Evolutionary conservation across 2,329 filamentous ascomycete species (phyloP), one percentile per base, ranked within the genome.

Genomic region (Cryphonectria parasitica): DNA sequence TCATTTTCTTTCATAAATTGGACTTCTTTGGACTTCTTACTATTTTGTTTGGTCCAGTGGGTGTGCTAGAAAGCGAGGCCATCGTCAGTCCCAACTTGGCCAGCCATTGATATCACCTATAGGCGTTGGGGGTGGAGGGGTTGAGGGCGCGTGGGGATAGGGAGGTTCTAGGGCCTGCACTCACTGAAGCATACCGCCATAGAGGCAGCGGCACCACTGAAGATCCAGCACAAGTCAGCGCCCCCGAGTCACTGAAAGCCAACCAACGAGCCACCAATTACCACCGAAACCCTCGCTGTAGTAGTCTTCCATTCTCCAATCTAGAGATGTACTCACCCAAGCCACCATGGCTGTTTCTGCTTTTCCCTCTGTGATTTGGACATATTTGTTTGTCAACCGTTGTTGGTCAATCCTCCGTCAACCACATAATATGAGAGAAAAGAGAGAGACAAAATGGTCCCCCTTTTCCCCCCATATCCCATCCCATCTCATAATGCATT

Each of bases 141-240:
- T 22, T 31, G n/a, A 28, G 36, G 19, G 34, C 36, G 28, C 6
- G 8, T 36, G 36, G 1, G 10, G 43, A 3, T n/a, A 34, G 49
- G 28, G 45, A 8, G 15, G 19, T 22, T 31, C 22, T 6, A 28
- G 52, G n/a, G 54, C 28, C 25, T 8, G 45, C 52, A 78, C 81
- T 75, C 73, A 83, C 82, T 84, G 71, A 83, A 83, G 75, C 82
- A 83, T 28, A 82, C 82, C 34, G 82, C 82, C 79, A 83, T 82
- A 11, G 80, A 83, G 10, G 82, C 82, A 3, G 82, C 81, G 5
- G 82, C 82, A 66, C 82, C 82, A 19, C 82, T 83, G 61, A 36
- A 65, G 19, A 31, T 31, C 3, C 17, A 65, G 2, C 43, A 34
- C 28, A 15, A 1, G 52, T 69, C 41, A 69, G 67, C 67, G 25